Conservation (phyloP, 805 yeast species). For the Tetrapisispora iriomotensis region DNA sequence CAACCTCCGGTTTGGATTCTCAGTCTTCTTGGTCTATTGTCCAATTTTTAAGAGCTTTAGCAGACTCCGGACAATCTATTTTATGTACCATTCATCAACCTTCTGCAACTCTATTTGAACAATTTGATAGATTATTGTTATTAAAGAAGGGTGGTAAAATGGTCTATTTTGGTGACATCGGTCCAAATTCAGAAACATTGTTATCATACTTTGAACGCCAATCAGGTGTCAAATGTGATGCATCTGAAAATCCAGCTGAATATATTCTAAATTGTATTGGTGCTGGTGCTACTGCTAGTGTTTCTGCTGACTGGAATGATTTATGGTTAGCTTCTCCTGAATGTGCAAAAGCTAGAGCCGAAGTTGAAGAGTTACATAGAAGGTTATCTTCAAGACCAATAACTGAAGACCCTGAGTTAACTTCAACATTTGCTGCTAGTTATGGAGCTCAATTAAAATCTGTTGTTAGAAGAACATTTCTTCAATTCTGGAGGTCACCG, state of each 20-base stretch:
- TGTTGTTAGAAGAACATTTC: conserved; percentile 42
- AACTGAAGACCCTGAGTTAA: conserved; percentile 30
- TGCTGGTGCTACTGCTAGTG: conserved; percentile 67
- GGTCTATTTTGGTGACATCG: conserved; percentile 76
- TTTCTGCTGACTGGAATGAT: conserved; percentile 50
- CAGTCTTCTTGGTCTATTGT: conserved; percentile 63
- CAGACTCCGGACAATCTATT: conserved; percentile 65
- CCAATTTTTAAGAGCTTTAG: conserved; percentile 54
- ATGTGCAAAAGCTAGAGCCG: conserved; percentile 40
- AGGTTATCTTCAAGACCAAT: conserved; percentile 29
- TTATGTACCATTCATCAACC: conserved; percentile 75
- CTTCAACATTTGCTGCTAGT: conserved; percentile 39
- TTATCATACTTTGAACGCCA: conserved; percentile 58
- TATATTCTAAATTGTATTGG: conserved; percentile 67
- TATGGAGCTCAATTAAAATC: conserved; percentile 32
- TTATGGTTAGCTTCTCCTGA: conserved; percentile 49
- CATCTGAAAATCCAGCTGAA: conserved; percentile 63
- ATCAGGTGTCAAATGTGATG: conserved; percentile 60
- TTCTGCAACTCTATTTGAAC: conserved; percentile 57
- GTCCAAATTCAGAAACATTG: conserved; percentile 48
- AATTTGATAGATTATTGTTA: conserved; percentile 57
- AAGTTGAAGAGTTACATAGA: conserved; percentile 45
- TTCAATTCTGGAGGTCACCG: conserved; percentile 61
- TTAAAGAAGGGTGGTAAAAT: conserved; percentile 70
- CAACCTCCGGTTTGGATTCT: conserved; percentile 63